Percentiles rank a stretch among this genome's conserved stretches.
Evolutionary conservation across 2,329 filamentous ascomycete genomes (phyloP).

Genomic region (Zymoseptoria passerinii): DNA sequence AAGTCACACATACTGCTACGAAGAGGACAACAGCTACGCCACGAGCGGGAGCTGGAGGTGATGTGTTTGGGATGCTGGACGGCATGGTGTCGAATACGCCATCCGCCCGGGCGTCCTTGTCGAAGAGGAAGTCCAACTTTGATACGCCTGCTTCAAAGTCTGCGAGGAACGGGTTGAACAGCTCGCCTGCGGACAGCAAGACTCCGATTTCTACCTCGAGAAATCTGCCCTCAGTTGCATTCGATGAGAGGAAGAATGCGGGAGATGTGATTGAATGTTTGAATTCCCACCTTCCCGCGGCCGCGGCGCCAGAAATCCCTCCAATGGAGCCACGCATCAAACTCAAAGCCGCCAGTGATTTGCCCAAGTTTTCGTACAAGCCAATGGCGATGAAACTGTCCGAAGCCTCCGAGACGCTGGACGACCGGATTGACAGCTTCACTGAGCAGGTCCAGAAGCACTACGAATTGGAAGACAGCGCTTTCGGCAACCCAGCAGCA

Average conservation of each 20-base stretch:
- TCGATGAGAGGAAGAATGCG: constrained; percentile 67
- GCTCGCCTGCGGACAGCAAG: constrained; percentile 42
- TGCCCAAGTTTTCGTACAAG: constrained; percentile 85
- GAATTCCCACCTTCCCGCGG: constrained; percentile 63
- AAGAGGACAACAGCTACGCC: constrained; percentile 55
- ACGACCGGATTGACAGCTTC: constrained; percentile 93
- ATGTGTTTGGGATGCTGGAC: constrained; percentile 64
- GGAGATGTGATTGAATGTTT: constrained; percentile 78
- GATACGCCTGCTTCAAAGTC: constrained; percentile 43
- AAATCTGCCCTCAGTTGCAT: constrained; percentile 33
- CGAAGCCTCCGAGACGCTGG: constrained; percentile 84
- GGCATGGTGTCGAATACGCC: constrained; percentile 39
- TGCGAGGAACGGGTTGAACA: constrained; percentile 32
- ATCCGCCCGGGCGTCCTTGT: constrained; percentile 33
- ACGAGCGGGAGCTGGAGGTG: constrained; percentile 46
- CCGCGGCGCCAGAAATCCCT: constrained; percentile 39
- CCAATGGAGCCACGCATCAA: constrained; percentile 71
- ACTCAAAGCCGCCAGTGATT: constrained; percentile 75
- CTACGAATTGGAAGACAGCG: constrained; percentile 66
- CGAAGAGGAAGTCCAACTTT: constrained; percentile 42
- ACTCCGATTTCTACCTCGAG: constrained; percentile 20
- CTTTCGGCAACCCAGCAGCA: constrained; percentile 77
- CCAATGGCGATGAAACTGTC: constrained; percentile 91
- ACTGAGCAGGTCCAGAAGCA: constrained; percentile 63
- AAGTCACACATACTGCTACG: constrained; percentile 50